Conservation (phyloP, 1,284 basidiomycete genomes). For the Fistulinella cinereoalba region DNA sequence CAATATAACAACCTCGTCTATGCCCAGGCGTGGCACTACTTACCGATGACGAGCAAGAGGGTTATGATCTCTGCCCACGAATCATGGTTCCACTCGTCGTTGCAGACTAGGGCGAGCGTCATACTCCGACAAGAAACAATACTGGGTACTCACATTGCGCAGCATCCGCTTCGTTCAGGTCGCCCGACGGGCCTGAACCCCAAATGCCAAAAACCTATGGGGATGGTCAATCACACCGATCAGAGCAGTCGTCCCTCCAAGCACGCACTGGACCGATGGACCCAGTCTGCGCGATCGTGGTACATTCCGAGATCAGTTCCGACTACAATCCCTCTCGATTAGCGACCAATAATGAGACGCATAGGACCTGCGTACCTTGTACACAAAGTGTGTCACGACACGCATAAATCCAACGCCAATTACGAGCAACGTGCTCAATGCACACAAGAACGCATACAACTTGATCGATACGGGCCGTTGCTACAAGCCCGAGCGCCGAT, state of each 20-base stretch:
- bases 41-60: constrained; percentile 20
- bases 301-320: constrained; percentile 29
- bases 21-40: constrained; percentile 14
- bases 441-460: constrained; percentile 53
- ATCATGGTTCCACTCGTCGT: constrained; percentile 31
- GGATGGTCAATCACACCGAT: constrained; percentile 10
- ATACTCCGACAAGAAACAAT: not conserved
- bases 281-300: constrained; percentile 16
- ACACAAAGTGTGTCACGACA: constrained; percentile 62
- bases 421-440: constrained; percentile 50
- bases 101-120: constrained; percentile 33
- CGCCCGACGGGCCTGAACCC: constrained; percentile 12
- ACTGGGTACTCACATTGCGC: constrained; percentile 18
- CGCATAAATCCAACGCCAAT: constrained; percentile 54
- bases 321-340: constrained; percentile 34
- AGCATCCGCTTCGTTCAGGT: constrained; percentile 13
- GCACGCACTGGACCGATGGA: constrained; percentile 16
- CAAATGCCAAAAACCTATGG: constrained; percentile 31
- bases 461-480: constrained; percentile 56
- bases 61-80: constrained; percentile 29
- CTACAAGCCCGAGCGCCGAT: constrained; percentile 35
- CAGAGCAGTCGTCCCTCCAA: not conserved
- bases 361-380: constrained; percentile 47
- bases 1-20: not conserved
- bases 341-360: constrained; percentile 8